Evolutionary conservation across 305 asterid genomes (phyloP).

Genomic region (Fraxinus angustifolia): DNA sequence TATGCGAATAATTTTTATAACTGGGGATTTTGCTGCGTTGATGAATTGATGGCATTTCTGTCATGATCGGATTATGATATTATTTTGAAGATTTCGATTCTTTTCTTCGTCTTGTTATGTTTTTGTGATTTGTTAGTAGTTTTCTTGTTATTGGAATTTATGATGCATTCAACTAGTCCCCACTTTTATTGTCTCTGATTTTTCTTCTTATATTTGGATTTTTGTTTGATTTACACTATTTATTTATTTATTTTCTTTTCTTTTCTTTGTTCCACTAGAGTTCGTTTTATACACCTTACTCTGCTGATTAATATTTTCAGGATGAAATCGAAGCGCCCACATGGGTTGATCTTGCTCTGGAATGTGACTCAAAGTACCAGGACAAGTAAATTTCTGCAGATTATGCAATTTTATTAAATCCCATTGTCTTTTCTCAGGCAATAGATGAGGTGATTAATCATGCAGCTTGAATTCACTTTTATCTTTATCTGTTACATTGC

Average conservation of each 20-base stretch:
- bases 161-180: background rate
- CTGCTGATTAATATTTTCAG: slow-evolving; percentile 28
- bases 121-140: background rate
- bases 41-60: background rate
- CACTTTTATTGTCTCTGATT: background rate
- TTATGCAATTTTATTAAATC: background rate
- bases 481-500: slow-evolving; percentile 24
- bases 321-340: slow-evolving; percentile 49
- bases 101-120: background rate
- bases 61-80: background rate
- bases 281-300: background rate
- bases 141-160: background rate
- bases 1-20: background rate
- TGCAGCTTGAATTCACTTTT: slow-evolving; percentile 6
- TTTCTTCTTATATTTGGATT: background rate
- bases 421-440: background rate
- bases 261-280: background rate
- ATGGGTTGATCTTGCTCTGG: slow-evolving; percentile 46
- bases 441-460: background rate
- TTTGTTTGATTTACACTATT: background rate
- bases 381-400: slow-evolving; percentile 28
- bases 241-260: background rate
- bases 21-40: background rate
- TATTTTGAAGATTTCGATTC: background rate
- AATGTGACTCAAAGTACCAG: slow-evolving; percentile 26